Evolutionary conservation across 805 yeast species (phyloP).

Genomic region (Teunomyces pallodes): DNA sequence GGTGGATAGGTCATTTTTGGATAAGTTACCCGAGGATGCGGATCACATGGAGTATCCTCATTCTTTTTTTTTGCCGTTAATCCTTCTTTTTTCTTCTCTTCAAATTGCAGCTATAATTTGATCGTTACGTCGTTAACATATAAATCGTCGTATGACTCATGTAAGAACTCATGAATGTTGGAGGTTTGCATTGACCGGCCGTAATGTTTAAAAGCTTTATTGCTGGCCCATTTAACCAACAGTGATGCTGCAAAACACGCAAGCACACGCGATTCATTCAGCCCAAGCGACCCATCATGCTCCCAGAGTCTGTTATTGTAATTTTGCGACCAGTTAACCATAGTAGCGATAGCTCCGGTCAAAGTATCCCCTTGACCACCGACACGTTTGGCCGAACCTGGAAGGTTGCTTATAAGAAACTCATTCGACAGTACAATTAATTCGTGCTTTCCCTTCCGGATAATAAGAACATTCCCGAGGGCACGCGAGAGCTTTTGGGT

Average conservation of each 20-base stretch:
- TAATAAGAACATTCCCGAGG: slow-evolving; percentile 57
- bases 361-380: slow-evolving; percentile 98
- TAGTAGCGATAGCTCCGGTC: slow-evolving; percentile 80
- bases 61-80: too few species aligned
- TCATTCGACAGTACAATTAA: slow-evolving; percentile 52
- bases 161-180: slow-evolving; percentile 68
- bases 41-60: background rate
- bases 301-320: slow-evolving; percentile 60
- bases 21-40: background rate
- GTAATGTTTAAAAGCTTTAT: slow-evolving; percentile 58
- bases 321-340: slow-evolving; percentile 75
- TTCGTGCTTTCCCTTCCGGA: slow-evolving; percentile 74
- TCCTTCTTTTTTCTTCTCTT: too few species aligned
- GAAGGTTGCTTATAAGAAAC: slow-evolving; percentile 40
- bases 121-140: slow-evolving; percentile 2
- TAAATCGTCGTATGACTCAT: slow-evolving; percentile 46
- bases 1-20: background rate
- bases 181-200: slow-evolving; percentile 86
- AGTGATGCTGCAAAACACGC: slow-evolving; percentile 73
- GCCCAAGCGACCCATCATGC: background rate
- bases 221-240: slow-evolving; percentile 63
- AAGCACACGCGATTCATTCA: slow-evolving; percentile 34
- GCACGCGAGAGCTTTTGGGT: slow-evolving; percentile 37
- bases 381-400: slow-evolving; percentile 76
- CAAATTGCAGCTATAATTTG: background rate